Base-by-base conservation (phyloP, 2,329 filamentous ascomycete species). In the Corinectria fuckeliana region DNA sequence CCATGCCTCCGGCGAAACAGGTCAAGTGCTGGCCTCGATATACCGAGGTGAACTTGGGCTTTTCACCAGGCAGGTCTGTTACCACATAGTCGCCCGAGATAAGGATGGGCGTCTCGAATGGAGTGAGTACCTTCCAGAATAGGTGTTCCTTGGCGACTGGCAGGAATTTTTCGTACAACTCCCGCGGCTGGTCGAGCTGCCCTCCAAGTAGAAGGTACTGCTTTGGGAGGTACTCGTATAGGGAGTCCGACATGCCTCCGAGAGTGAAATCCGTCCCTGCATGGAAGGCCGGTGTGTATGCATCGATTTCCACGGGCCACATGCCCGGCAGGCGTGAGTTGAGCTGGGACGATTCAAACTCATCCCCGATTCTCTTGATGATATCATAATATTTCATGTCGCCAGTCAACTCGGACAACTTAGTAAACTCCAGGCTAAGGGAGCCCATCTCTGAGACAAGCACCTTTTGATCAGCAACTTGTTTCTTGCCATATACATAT, bases 1-100 rank as follows among this genome's bases (percentile, higher is more conserved):
- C 84, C 82, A 89, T 87, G n/a, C 87, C 88, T 5, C 88, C 88
- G 3, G 83, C 80, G 69, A 89, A 91, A 71, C 88, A 91, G 4
- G 82, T 81, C 3, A 89, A 75, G 71, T 91, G 88, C 48, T 86
- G 85, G 16, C 72, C 73, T 61, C 79, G 74, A 4, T 77, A 69
- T 11, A 69, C 80, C 14, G 75, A 72, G 20, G 72, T 71, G 30
- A 67, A 67, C 36, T 69, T 71, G 50, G 63, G 62, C 18, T 65
- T 51, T 45, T 67, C 62, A 4, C 66, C 61, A n/a, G 63, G 62
- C 23, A 62, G 42, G 45, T 51, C 57, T 38, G 32, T 68, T n/a
- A 76, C 72, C 21, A 65, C 77, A 7, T 80, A 76, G 21, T 82
- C 81, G n/a, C 88, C 88, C 0, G 87, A 81, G 18, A 91, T 78